Conservation (phyloP, 2,329 filamentous ascomycete species). For the Arthroderma sp. region DNA sequence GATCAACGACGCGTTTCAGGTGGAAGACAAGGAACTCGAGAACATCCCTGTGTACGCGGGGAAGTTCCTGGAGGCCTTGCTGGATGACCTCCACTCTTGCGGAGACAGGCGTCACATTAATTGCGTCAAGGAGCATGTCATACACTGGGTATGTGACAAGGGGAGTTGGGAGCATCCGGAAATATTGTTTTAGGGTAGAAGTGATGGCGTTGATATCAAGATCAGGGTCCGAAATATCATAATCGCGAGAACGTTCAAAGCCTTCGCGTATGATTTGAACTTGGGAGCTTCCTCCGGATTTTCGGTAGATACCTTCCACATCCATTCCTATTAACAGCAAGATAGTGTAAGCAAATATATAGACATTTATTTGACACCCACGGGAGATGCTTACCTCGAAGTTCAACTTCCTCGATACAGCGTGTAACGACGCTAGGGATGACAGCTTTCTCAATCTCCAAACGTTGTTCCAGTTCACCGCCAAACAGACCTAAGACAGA, state of each 20-base stretch:
- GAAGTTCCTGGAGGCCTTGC: conserved; percentile 64
- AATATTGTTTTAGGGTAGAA: conserved; percentile 92
- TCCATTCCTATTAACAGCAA: conserved; percentile 62
- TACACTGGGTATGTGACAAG: conserved; percentile 89
- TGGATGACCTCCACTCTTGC: conserved; percentile 62
- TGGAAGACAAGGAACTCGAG: conserved; percentile 93
- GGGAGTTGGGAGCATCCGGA: conserved; percentile 80
- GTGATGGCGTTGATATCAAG: conserved; percentile 95
- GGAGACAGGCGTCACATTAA: conserved; percentile 50
- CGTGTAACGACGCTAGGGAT: conserved; percentile 84
- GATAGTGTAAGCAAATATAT: neutral
- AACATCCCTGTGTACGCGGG: conserved; percentile 72
- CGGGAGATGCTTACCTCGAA: conserved; percentile 49
- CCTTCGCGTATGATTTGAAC: conserved; percentile 83
- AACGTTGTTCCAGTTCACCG: conserved; percentile 72
- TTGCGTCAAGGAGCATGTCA: conserved; percentile 64
- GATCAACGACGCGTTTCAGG: conserved; percentile 69
- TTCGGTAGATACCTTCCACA: conserved; percentile 92
- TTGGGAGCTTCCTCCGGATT: conserved; percentile 85
- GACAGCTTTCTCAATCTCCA: conserved; percentile 76
- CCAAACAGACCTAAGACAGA: conserved; percentile 56
- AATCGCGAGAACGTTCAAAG: conserved; percentile 68
- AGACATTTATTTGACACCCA: neutral
- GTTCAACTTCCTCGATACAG: conserved; percentile 92
- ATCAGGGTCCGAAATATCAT: conserved; percentile 84